These are phyloP conservation scores for Penicillium freii DNA, from an alignment of 2,329 filamentous ascomycete genomes.

Conservation along the genomic window DNA sequence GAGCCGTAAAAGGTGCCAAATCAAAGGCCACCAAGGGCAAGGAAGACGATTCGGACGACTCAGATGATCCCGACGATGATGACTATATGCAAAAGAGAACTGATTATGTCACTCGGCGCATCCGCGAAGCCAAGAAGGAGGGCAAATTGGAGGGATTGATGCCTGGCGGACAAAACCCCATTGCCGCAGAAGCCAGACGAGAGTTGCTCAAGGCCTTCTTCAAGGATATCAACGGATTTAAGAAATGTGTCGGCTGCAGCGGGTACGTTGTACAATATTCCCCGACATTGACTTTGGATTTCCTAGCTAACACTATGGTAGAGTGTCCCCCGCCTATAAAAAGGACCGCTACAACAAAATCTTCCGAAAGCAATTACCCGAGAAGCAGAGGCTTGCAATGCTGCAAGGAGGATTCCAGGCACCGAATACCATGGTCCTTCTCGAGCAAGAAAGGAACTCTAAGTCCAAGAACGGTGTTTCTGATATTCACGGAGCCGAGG, in stretches of 20 bases:
- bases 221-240: slow-evolving; percentile 65
- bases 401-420: slow-evolving; percentile 65
- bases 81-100: slow-evolving; percentile 57
- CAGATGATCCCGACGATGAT: slow-evolving; percentile 53
- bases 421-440: slow-evolving; percentile 66
- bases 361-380: slow-evolving; percentile 75
- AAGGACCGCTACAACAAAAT: slow-evolving; percentile 93
- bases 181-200: slow-evolving; percentile 72
- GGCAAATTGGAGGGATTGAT: slow-evolving; percentile 43
- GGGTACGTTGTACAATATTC: slow-evolving; percentile 41
- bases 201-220: slow-evolving; percentile 79
- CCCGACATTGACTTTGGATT: slow-evolving; percentile 3
- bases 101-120: slow-evolving; percentile 69
- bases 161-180: slow-evolving; percentile 72
- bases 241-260: slow-evolving; percentile 66
- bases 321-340: slow-evolving; percentile 76
- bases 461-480: slow-evolving; percentile 40
- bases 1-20: slow-evolving; percentile 45
- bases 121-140: slow-evolving; percentile 59
- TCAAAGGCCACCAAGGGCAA: slow-evolving; percentile 47
- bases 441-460: slow-evolving; percentile 48
- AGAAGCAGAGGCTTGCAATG: slow-evolving; percentile 77
- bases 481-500: slow-evolving; percentile 56
- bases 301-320: slow-evolving; percentile 36
- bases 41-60: slow-evolving; percentile 63